phyloP scores from a whole-genome alignment of 1,284 basidiomycete genomes.

The Lentinula novae-zelandiae region DNA sequence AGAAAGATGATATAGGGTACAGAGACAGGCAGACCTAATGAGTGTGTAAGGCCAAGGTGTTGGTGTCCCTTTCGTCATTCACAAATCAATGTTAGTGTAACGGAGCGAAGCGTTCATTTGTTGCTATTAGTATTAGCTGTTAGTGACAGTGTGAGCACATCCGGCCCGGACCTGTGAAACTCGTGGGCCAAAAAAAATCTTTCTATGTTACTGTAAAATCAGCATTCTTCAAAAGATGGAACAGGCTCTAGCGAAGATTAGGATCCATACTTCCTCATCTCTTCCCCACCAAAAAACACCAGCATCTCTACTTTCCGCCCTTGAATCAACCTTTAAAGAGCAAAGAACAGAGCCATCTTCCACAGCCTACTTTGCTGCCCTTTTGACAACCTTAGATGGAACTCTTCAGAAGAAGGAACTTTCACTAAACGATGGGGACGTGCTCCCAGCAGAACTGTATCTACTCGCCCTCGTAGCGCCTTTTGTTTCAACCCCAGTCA shows the following conservation, averaged over 20 bases:
- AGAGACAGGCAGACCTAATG: constrained; percentile 43
- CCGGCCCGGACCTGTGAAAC: background rate
- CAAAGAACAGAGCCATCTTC: constrained; percentile 68
- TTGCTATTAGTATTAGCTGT: too few relatives aligned
- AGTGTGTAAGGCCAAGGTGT: constrained; percentile 68
- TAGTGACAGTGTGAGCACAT: background rate
- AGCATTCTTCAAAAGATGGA: constrained; percentile 38
- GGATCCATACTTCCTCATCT: constrained; percentile 80
- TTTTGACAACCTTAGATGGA: constrained; percentile 78
- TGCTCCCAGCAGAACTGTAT: constrained; percentile 86
- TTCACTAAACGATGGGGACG: constrained; percentile 71
- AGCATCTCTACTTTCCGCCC: constrained; percentile 83
- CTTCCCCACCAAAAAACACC: constrained; percentile 88
- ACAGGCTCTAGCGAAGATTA: constrained; percentile 77
- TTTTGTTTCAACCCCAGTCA: constrained; percentile 72
- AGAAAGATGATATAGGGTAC: background rate
- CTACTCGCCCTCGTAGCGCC: constrained; percentile 79
- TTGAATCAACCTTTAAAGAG: constrained; percentile 86
- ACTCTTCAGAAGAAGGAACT: constrained; percentile 63
- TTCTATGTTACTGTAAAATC: background rate
- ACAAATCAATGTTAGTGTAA: too few relatives aligned
- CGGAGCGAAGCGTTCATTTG: too few relatives aligned
- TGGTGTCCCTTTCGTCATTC: constrained; percentile 43
- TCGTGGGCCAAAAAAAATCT: background rate
- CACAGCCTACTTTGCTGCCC: constrained; percentile 87